Evolutionary conservation across 805 yeast species (phyloP).

Genomic region (Schwanniomyces vanrijiae): DNA sequence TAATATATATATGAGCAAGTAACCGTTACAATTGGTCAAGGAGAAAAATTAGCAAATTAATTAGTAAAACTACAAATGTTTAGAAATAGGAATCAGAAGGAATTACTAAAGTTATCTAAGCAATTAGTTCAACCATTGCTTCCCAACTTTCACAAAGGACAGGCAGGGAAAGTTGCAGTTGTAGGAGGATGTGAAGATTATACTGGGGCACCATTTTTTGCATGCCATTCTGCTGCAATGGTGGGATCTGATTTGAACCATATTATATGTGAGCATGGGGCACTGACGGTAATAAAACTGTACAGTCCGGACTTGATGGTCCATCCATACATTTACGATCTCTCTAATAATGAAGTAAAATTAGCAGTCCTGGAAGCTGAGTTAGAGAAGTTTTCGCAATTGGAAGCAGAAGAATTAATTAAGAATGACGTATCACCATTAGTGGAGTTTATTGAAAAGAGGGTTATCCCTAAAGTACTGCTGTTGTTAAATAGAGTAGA

Average conservation of each 20-base stretch:
- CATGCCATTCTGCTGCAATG: conserved; percentile 80
- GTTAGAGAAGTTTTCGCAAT: conserved; percentile 11
- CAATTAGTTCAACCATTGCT: conserved; percentile 74
- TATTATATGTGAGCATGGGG: conserved; percentile 77
- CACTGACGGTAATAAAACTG: conserved; percentile 77
- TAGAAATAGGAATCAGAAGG: conserved; percentile 33
- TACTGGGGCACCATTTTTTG: conserved; percentile 95
- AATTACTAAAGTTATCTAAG: conserved; percentile 50
- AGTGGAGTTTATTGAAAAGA: conserved; percentile 35
- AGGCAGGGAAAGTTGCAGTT: conserved; percentile 81
- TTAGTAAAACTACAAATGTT: conserved; percentile 14
- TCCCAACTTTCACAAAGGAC: conserved; percentile 82
- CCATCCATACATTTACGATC: conserved; percentile 79
- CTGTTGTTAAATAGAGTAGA: conserved; percentile 66
- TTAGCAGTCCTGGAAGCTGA: conserved; percentile 19
- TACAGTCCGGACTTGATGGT: conserved; percentile 96
- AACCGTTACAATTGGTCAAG: not conserved
- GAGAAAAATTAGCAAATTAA: not conserved
- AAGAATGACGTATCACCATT: conserved; percentile 17
- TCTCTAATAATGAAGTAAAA: conserved; percentile 28
- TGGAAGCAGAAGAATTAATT: conserved; percentile 22
- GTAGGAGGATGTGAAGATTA: conserved; percentile 95
- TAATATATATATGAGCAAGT: not conserved
- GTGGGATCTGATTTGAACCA: conserved; percentile 90
- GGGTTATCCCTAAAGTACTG: conserved; percentile 56